Base-by-base conservation (phyloP, 371 early-diverging fungal species). In the Lichtheimia corymbifera region DNA sequence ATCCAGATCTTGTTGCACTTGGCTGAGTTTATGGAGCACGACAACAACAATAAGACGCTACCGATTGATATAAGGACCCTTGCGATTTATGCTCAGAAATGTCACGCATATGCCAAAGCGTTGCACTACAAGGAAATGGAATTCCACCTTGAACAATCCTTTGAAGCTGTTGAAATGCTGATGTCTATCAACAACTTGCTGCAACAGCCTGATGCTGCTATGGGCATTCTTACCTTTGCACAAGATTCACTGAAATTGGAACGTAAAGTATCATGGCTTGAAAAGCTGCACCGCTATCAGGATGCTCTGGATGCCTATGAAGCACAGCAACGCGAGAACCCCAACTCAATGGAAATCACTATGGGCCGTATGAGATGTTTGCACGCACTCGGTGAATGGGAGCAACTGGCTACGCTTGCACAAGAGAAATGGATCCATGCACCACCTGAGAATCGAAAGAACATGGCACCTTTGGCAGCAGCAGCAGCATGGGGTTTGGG, bases 21-120 rank as follows among this genome's bases (percentile, higher is more conserved):
- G 20, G 97, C 97, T 18, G 99, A 97, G 73, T 97, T 95, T 63
- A 97, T 99, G 98, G 98, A 99, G 74, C 97, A 95, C 59, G 96
- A 97, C 70, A 97, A 96, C 70, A 95, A 97, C 70, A 97, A 95
- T 70, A 95, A 95, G 67, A 88, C 95, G 30, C 79, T 97, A 5
- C 97, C 97, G 0, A 97, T 98, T 53, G 94, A 95, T 63, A 91
- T 97, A 50, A 86, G 93, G 42, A 92, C 91, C 0, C 77, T 98
- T 25, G 97, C 96, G 11, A 79, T 77, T 20, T 97, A 93, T 67
- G 98, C 99, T 6, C 87, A 88, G 58, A 92, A 91, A 60, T 97
- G 97, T 65, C 97, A 98, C 65, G 96, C 98, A 1, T 94, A 90
- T 70, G 97, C 98, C 50, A 97, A 97, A 76, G 93, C 93, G 28